Conservation (phyloP, 2,329 filamentous ascomycete species). For the Microascus cirrosus region DNA sequence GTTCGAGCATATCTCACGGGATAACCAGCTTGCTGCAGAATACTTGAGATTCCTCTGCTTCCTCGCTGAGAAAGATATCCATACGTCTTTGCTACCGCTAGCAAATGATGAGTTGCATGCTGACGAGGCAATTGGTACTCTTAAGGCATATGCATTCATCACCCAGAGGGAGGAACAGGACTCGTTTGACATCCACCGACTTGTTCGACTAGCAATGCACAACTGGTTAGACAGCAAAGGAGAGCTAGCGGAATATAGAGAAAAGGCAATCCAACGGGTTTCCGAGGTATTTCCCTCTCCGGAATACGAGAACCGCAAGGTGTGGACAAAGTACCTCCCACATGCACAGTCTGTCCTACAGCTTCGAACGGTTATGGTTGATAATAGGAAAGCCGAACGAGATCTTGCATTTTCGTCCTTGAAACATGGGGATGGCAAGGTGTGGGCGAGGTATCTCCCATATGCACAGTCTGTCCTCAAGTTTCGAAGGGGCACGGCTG, state of each 20-base stretch:
- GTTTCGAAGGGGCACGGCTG: background rate
- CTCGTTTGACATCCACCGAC: slow-evolving; percentile 18
- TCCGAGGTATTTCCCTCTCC: slow-evolving; percentile 6
- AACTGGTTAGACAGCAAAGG: slow-evolving; percentile 13
- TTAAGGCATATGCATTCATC: slow-evolving; percentile 20
- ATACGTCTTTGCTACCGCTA: slow-evolving; percentile 12
- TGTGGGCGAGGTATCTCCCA: too few species aligned
- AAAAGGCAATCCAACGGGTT: slow-evolving; percentile 8
- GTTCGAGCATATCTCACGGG: slow-evolving; percentile 16
- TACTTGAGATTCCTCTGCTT: slow-evolving; percentile 18
- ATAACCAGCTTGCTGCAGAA: slow-evolving; percentile 13
- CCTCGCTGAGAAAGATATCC: slow-evolving; percentile 17
- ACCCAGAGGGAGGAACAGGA: slow-evolving; percentile 8
- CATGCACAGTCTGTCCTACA: slow-evolving; percentile 7
- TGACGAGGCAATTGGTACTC: slow-evolving; percentile 12
- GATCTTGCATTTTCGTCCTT: too few species aligned
- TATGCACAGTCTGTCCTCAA: too few species aligned
- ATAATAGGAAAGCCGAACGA: too few species aligned
- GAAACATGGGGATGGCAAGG: too few species aligned
- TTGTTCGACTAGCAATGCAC: slow-evolving; percentile 17
- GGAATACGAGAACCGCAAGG: slow-evolving; percentile 8
- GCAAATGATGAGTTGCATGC: slow-evolving; percentile 3
- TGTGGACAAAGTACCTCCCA: slow-evolving; percentile 14
- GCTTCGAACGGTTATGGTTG: too few species aligned
- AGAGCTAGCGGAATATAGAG: slow-evolving; percentile 2